These are phyloP conservation scores for Solanum raphanifolium DNA, from an alignment of 257 asterid species.

Conservation along the genomic window DNA sequence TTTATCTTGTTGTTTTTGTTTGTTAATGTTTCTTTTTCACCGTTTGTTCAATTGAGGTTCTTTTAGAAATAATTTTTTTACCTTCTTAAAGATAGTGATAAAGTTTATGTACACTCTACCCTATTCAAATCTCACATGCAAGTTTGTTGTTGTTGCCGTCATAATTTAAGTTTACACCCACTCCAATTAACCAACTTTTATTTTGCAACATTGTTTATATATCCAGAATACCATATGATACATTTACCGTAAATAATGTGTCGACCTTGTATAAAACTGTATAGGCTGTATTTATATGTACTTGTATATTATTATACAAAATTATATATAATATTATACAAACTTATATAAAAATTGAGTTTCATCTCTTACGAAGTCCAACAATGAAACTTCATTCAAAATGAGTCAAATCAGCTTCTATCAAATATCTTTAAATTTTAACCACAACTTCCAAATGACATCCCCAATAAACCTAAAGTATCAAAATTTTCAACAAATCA, in stretches of 20 bases:
- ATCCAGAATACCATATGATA: neutral
- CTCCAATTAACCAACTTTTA: neutral
- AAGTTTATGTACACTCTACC: neutral
- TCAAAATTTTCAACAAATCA: neutral
- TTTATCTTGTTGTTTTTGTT: neutral
- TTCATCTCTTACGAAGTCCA: neutral
- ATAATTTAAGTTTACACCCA: neutral
- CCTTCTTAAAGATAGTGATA: neutral
- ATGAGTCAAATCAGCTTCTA: neutral
- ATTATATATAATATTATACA: neutral
- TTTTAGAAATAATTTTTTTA: no score
- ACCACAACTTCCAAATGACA: neutral
- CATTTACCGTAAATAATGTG: neutral
- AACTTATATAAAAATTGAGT: neutral
- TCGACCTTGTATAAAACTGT: neutral
- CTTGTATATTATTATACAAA: neutral
- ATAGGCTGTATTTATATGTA: neutral
- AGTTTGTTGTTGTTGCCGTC: neutral
- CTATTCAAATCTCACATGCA: neutral
- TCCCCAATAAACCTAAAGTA: neutral
- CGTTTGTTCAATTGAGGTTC: neutral
- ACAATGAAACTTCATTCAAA: neutral
- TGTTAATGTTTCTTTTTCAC: neutral
- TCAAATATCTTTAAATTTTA: no score
- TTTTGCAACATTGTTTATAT: neutral